Evolutionary conservation across 257 asterid species (phyloP).

Genomic region (Solanum rostratum): DNA sequence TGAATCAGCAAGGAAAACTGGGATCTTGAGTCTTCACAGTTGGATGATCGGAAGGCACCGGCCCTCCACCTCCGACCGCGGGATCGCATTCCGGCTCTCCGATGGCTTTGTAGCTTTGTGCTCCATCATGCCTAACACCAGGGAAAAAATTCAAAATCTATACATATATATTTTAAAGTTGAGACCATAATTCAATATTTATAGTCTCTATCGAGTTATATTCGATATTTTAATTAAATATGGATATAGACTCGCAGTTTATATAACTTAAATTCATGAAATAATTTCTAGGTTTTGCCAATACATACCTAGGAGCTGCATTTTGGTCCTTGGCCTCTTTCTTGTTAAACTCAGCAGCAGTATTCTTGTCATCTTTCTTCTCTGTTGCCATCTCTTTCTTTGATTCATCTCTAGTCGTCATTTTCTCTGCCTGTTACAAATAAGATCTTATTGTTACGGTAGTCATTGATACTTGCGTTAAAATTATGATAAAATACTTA

Average conservation of each 20-base stretch:
- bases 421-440: constrained; percentile 7
- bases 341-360: constrained; percentile 13
- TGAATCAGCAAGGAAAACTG: neutral
- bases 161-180: neutral
- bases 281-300: no score
- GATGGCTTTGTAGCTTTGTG: neutral
- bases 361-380: constrained; percentile 15
- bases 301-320: constrained; percentile 1
- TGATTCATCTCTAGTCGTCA: constrained; percentile 9
- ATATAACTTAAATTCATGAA: neutral
- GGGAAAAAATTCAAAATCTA: neutral
- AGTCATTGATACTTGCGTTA: neutral
- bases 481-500: no score
- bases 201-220: neutral
- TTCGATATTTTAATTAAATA: no score
- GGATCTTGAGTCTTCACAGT: neutral
- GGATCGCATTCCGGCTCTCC: neutral
- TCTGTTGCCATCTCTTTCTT: constrained; percentile 19
- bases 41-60: neutral
- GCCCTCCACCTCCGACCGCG: neutral
- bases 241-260: no score
- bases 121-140: neutral
- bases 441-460: neutral
- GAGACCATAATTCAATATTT: neutral
- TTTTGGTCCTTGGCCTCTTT: neutral